Base-by-base conservation (phyloP, 2,329 filamentous ascomycete species). In the Diaporthe australafricana region DNA sequence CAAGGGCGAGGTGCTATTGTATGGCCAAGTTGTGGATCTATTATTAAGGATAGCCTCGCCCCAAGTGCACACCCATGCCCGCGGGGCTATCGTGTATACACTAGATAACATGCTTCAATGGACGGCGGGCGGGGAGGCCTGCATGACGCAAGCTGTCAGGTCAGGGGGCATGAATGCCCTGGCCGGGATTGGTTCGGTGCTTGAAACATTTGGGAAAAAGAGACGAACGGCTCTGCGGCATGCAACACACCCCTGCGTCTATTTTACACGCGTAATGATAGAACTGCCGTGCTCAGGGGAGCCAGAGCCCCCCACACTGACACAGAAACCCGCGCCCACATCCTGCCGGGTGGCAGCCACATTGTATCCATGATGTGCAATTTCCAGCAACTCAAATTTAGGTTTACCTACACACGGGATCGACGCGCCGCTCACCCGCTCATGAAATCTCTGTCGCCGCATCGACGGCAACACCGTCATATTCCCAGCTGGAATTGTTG, bases 341-440 rank as follows among this genome's bases (percentile, higher is more conserved):
- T 5, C 7, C 14, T 20, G 27, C 30, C 12, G 57, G 42, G 30
- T 17, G n/a, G 25, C n/a, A n/a, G n/a, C 45, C 20, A 17, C 42
- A 45, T 30, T n/a, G 60, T 20, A 38, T 65, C 60, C 45, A 38
- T 38, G 38, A 40, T 5, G 14, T 12, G 6, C 11, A 40, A 40
- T 40, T 40, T 40, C 38, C 38, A 40, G 38, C 30, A 65, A 65
- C 27, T 65, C 60, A 65, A 65, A 48, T 50, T 38, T 65, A 65
- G 30, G 60, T 45, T 38, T 50, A n/a, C 27, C 42, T 63, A 9
- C 9, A 12, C 27, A 50, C 60, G 45, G 45, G 45, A 65, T 50
- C 30, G 42, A 32, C 35, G 16, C 5, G 3, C 42, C 48, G n/a
- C 20, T 32, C n/a, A n/a, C 32, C 60, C 45, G 45, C n/a, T 50